A percentile compares a stretch with the other conserved stretches of the same genome.
Conservation (phyloP, 2,329 filamentous ascomycete genomes). For the Claviceps fusiformis region DNA sequence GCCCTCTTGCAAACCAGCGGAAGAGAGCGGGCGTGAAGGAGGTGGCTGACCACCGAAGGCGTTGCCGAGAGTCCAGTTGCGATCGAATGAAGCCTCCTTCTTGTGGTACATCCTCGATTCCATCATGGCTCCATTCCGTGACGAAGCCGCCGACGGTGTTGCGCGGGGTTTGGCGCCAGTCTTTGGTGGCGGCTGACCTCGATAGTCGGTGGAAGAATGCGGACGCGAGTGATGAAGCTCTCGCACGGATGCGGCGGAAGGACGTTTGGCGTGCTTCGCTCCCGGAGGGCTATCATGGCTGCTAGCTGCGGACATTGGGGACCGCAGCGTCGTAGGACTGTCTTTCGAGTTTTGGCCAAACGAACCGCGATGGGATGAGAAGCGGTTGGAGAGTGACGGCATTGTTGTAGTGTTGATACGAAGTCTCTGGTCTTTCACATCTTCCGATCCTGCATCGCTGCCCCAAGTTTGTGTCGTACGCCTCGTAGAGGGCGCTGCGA, state of each 20-base stretch:
- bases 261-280: constrained; percentile 39
- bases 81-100: constrained; percentile 57
- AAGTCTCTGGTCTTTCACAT: constrained; percentile 35
- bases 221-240: constrained; percentile 73
- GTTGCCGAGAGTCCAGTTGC: constrained; percentile 53
- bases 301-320: constrained; percentile 24
- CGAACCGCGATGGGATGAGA: constrained; percentile 36
- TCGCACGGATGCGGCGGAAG: constrained; percentile 70
- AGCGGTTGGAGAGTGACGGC: constrained; percentile 30
- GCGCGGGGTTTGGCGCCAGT: constrained; percentile 10
- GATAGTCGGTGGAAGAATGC: constrained; percentile 75
- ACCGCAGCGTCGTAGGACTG: constrained; percentile 29
- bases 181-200: constrained; percentile 17
- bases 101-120: constrained; percentile 33
- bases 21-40: constrained; percentile 34
- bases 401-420: constrained; percentile 43
- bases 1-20: constrained; percentile 34
- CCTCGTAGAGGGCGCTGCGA: constrained; percentile 20
- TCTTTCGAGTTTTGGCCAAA: constrained; percentile 34
- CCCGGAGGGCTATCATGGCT: constrained; percentile 32
- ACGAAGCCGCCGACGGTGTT: constrained; percentile 28
- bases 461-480: constrained; percentile 43
- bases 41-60: constrained; percentile 27
- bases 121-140: constrained; percentile 29
- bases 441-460: constrained; percentile 46